phyloP scores from a whole-genome alignment of 2,329 filamentous ascomycete genomes.

The Aphanocladium album region DNA sequence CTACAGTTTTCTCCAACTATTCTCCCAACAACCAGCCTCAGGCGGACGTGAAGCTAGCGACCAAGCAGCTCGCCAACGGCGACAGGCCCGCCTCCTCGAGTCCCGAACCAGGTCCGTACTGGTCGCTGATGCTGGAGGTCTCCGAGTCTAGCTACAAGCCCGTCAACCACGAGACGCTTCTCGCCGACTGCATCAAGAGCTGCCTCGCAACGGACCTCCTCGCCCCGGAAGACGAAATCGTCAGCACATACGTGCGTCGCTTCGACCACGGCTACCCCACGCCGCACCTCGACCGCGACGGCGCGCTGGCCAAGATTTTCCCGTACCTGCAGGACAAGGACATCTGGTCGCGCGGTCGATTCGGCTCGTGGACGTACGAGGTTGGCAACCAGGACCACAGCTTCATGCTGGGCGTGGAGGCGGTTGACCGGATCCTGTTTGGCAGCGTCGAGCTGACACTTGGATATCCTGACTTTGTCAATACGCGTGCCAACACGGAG shows the following conservation, averaged over 20 bases:
- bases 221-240: slow-evolving; percentile 76
- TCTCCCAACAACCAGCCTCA: slow-evolving; percentile 88
- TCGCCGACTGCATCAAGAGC: slow-evolving; percentile 81
- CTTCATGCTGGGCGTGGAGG: slow-evolving; percentile 93
- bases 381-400: slow-evolving; percentile 26
- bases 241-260: slow-evolving; percentile 87
- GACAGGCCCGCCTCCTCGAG: slow-evolving; percentile 59
- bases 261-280: slow-evolving; percentile 95
- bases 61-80: slow-evolving; percentile 71
- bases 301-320: slow-evolving; percentile 76
- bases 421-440: slow-evolving; percentile 82
- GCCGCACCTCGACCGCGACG: slow-evolving; percentile 81
- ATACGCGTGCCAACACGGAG: slow-evolving; percentile 58
- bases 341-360: slow-evolving; percentile 85
- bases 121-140: slow-evolving; percentile 95
- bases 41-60: slow-evolving; percentile 69
- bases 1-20: slow-evolving; percentile 98
- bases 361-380: slow-evolving; percentile 91
- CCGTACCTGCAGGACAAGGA: slow-evolving; percentile 78
- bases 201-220: slow-evolving; percentile 92
- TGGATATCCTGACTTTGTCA: slow-evolving; percentile 96
- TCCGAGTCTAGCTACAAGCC: slow-evolving; percentile 89
- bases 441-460: slow-evolving; percentile 86
- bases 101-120: slow-evolving; percentile 74
- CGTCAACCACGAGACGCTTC: slow-evolving; percentile 70